Percentiles rank a stretch among this genome's conserved stretches.
phyloP scores from a whole-genome alignment of 257 asterid genomes.

The Solanum appendiculatum region DNA sequence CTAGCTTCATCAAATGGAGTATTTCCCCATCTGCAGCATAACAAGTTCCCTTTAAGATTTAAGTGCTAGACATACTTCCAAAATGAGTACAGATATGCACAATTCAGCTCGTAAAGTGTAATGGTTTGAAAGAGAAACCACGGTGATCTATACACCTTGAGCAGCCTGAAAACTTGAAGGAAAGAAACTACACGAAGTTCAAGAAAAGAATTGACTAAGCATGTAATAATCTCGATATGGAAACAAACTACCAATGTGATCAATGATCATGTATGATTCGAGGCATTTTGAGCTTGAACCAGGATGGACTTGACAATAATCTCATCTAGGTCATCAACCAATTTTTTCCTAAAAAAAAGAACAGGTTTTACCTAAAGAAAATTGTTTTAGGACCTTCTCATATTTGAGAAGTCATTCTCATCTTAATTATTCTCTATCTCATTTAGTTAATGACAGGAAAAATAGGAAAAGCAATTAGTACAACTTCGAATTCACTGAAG shows the following conservation, averaged over 20 bases:
- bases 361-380: not conserved
- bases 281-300: not conserved
- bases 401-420: not conserved
- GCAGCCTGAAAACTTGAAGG: not conserved
- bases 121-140: not conserved
- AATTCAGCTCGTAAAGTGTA: not conserved
- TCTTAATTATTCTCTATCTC: not conserved
- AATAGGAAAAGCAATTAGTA: not conserved
- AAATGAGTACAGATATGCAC: not conserved
- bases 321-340: not conserved
- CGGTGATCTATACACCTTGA: not conserved
- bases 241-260: not conserved
- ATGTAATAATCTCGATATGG: not conserved
- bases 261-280: not conserved
- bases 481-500: not conserved
- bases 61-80: not conserved
- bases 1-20: conserved; percentile 76
- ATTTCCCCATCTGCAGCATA: conserved; percentile 66
- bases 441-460: not conserved
- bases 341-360: not conserved
- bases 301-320: not conserved
- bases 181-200: not conserved
- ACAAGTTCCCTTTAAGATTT: conserved; percentile 2
- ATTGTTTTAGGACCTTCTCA: not conserved
- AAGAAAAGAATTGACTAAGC: not conserved